Conservation (phyloP, 306 rosid genomes). For the Castanospermum australe region DNA sequence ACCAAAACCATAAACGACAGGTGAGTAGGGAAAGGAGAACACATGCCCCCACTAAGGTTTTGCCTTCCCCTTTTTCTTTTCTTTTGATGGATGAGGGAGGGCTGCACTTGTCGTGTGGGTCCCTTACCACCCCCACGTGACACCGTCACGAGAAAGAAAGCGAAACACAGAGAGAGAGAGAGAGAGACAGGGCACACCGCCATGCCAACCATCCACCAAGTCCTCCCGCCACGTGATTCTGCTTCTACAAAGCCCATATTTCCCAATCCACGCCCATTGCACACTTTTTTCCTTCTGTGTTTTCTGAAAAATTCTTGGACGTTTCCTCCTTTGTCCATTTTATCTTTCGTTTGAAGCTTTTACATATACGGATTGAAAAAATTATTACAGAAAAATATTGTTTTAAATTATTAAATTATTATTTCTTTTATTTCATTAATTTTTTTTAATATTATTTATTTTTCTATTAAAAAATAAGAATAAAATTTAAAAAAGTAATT, state of each 20-base stretch:
- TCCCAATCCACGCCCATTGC: background rate
- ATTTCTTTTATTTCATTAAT: no score
- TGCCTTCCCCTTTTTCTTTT: background rate
- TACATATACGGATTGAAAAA: no score
- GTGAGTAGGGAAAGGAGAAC: slow-evolving; percentile 31
- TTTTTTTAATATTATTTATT: no score
- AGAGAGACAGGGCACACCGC: slow-evolving; percentile 18
- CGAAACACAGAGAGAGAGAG: background rate
- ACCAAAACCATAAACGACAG: slow-evolving; percentile 43
- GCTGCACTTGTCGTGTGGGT: background rate
- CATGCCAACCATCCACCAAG: background rate
- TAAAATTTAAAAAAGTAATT: no score
- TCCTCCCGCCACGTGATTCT: slow-evolving; percentile 31
- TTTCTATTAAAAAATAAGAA: no score
- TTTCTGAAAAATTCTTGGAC: no score
- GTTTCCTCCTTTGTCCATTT: no score
- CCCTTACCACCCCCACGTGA: slow-evolving; percentile 45
- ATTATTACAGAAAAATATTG: no score
- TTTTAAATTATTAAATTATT: no score
- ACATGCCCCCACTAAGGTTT: slow-evolving; percentile 41
- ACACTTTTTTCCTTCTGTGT: no score
- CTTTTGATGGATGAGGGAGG: background rate
- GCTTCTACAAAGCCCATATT: slow-evolving; percentile 5
- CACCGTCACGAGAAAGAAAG: slow-evolving; percentile 49
- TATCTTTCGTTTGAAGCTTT: no score